Base-by-base conservation (phyloP, 768 basidiomycete genomes). In the Auriscalpium orientale region DNA sequence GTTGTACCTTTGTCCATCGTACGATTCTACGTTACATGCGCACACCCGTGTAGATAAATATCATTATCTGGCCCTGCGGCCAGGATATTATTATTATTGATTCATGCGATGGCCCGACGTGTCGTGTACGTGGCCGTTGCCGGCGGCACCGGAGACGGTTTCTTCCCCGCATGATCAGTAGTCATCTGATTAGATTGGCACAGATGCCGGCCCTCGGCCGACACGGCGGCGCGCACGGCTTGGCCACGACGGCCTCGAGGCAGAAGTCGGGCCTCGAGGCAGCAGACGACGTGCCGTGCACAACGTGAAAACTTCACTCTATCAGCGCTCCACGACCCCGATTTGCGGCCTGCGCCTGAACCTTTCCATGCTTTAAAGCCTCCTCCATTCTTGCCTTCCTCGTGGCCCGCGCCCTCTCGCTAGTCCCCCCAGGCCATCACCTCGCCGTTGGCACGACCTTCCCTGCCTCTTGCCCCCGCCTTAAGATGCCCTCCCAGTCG, bases 361-460 rank as follows among this genome's bases (percentile, higher is more conserved):
- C 44, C 15, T 61, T 61, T 56, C 21, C 7, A 18, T 52, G 46
- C 52, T 38, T 60, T 60, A 57, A 59, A 43, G n/a, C 36, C 28
- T n/a, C 58, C 46, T 49, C 53, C 58, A 46, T 36, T 28, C 55
- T 34, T n/a, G 50, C 53, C 46, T 49, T 28, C 60, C 61, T 56
- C 61, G 61, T 61, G 61, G 60, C 45, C 52, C 48, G 49, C 22
- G 33, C 53, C 51, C 58, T 46, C 37, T 21, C 34, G 16, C 20
- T 11, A 20, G 16, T 55, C 34, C 52, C 52, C 33, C 51, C 13
- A 28, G n/a, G 28, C 61, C 28, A 28, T 28, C 28, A 28, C 28
- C 28, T 28, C 28, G 28, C 28, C 28, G 28, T 28, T 28, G 28
- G 28, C 28, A 28, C 28, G 28, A 28, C 28, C 28, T n/a, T n/a